Base-by-base conservation (phyloP, 768 basidiomycete species). In the Mycena haematopus region DNA sequence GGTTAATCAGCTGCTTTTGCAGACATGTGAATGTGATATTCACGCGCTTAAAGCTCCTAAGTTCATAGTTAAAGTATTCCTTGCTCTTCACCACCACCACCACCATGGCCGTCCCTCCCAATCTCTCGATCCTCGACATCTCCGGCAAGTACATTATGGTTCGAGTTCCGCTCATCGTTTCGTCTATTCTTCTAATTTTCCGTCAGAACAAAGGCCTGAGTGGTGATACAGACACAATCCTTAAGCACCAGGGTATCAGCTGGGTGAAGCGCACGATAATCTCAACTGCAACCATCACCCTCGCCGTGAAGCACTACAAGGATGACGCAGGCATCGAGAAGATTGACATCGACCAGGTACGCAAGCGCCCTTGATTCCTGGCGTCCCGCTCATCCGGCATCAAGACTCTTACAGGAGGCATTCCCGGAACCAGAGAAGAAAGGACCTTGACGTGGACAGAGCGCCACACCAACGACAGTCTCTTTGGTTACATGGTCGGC, bases 251-350 rank as follows among this genome's bases (percentile, higher is more conserved):
- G 72, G 92, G 92, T 52, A 80, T 93, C 33, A 72, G 86, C 35
- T 93, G 91, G 91, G 61, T 87, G 49, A 89, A 79, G 66, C 85
- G 92, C 66, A 86, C 81, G 60, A 82, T 82, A 25, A 92, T 93
- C 68, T 58, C 70, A 24, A 33, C 78, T 27, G 86, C 82, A 33
- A 85, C 83, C 19, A 68, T 93, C 49, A 89, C 86, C 24, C 82
- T 92, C 40, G 56, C 56, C 46, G 72, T 91, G 69, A 89, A 84
- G 60, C 91, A 93, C 70, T 85, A 81, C 77, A 87, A 81, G 65
- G 84, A 88, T 50, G 85, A 82, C 15, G 75, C 72, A 1, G 83
- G 80, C 36, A 68, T 84, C 29, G 91, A 93, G 73, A 84, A 81
- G 70, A 84, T 93, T 64, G 85, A 88, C 58, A 82, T 91, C 56